phyloP scores from a whole-genome alignment of 2,329 filamentous ascomycete species.

The Trichoderma koningiopsis region DNA sequence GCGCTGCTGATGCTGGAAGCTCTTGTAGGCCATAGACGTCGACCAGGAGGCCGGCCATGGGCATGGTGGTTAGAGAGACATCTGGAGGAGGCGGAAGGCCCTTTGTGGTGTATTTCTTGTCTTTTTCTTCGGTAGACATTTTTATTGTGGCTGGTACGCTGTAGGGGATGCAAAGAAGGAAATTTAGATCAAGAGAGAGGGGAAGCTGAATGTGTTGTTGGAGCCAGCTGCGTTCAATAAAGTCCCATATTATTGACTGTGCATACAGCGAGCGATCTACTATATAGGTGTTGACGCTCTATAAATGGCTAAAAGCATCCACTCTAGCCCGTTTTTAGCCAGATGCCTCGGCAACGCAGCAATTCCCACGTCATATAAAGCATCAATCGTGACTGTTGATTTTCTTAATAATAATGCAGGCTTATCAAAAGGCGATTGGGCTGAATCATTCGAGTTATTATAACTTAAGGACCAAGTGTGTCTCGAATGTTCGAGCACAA shows the following conservation, averaged over 20 bases:
- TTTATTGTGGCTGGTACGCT: not conserved
- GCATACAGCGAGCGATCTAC: not conserved
- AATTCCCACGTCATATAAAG: too few relatives aligned
- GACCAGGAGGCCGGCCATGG: constrained; percentile 76
- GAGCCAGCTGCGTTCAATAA: not conserved
- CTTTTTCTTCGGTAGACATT: not conserved
- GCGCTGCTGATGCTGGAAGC: constrained; percentile 54
- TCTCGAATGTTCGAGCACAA: too few relatives aligned
- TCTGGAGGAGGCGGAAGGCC: constrained; percentile 45
- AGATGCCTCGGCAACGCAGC: too few relatives aligned
- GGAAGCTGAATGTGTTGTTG: not conserved
- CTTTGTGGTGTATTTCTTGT: constrained; percentile 35
- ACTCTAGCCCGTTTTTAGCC: not conserved
- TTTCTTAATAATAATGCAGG: too few relatives aligned
- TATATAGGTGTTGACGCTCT: not conserved
- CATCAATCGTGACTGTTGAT: too few relatives aligned
- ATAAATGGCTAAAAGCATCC: not conserved
- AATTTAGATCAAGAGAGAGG: not conserved
- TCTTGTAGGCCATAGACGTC: constrained; percentile 82
- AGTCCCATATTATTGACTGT: not conserved
- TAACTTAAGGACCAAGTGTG: too few relatives aligned
- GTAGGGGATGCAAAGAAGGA: not conserved
- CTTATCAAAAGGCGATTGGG: too few relatives aligned
- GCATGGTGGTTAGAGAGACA: constrained; percentile 66
- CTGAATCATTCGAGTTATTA: too few relatives aligned